A percentile compares a stretch with the other conserved stretches of the same genome.
phyloP scores from a whole-genome alignment of 371 early-diverging fungal genomes.

The Saksenaea vasiformis region DNA sequence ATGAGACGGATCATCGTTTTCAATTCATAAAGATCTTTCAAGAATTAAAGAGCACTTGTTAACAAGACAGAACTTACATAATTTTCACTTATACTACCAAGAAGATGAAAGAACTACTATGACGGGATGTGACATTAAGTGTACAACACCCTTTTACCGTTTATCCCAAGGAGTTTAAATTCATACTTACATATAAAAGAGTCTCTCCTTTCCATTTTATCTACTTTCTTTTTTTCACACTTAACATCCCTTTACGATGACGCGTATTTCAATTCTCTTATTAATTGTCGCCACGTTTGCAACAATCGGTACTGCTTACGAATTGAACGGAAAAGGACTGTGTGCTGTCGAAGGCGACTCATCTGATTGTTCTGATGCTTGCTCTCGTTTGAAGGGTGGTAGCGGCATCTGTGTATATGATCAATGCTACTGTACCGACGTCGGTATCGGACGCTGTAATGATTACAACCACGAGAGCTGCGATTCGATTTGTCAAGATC shows the following conservation, averaged over 20 bases:
- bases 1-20: neutral
- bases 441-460: conserved; percentile 33
- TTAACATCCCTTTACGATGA: neutral
- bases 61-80: neutral
- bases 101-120: too few relatives aligned
- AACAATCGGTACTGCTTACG: neutral
- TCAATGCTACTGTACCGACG: conserved; percentile 43
- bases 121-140: neutral
- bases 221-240: neutral
- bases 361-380: conserved; percentile 10
- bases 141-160: neutral
- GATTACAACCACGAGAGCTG: conserved; percentile 45
- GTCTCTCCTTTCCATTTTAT: neutral
- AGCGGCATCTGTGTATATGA: conserved; percentile 38
- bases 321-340: conserved; percentile 7
- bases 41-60: neutral
- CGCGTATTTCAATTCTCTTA: neutral
- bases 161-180: neutral
- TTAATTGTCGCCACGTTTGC: neutral
- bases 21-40: neutral
- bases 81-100: too few relatives aligned
- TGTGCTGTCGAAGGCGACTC: conserved; percentile 16
- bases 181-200: neutral
- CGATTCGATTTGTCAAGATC: conserved; percentile 42
- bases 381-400: conserved; percentile 5